Evolutionary conservation across 2,329 filamentous ascomycete species (phyloP).

Genomic region (Cladophialophora chaetospira): DNA sequence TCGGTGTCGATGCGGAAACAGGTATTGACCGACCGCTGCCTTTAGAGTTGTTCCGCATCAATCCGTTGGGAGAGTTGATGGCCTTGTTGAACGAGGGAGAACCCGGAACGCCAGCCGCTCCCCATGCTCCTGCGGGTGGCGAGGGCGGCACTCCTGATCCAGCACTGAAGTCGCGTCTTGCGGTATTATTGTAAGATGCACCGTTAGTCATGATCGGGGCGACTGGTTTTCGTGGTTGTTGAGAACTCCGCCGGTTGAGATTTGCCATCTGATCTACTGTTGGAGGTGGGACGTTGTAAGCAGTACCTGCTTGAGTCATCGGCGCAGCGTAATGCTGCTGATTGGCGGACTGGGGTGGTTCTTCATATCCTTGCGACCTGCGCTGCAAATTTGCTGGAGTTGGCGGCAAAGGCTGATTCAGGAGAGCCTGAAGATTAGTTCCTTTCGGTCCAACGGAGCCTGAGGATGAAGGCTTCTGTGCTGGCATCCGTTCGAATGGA

Average conservation of each 20-base stretch:
- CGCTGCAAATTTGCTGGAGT: constrained; percentile 24
- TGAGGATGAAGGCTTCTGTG: constrained; percentile 9
- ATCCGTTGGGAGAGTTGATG: constrained; percentile 23
- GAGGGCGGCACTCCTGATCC: constrained; percentile 17
- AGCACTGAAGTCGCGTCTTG: constrained; percentile 12
- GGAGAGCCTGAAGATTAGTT: constrained; percentile 36
- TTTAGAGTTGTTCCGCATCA: constrained; percentile 25
- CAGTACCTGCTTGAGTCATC: background rate
- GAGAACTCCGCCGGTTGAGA: constrained; percentile 25
- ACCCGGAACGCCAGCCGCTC: constrained; percentile 24
- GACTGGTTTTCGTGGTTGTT: constrained; percentile 15
- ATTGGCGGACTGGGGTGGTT: background rate
- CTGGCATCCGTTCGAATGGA: background rate
- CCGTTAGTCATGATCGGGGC: constrained; percentile 12
- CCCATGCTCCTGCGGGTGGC: constrained; percentile 26
- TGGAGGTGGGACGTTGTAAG: constrained; percentile 16
- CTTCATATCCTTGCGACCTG: constrained; percentile 4
- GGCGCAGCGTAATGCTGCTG: constrained; percentile 3
- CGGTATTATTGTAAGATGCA: background rate
- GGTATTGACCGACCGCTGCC: constrained; percentile 27
- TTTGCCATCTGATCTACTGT: constrained; percentile 29
- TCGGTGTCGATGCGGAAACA: constrained; percentile 30
- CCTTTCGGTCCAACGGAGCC: constrained; percentile 34
- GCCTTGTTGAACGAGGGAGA: constrained; percentile 29
- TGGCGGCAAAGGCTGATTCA: constrained; percentile 39